Percentiles rank a stretch among this genome's conserved stretches.
Conservation (phyloP, 2,329 filamentous ascomycete species). For the Fusarium sp. region DNA sequence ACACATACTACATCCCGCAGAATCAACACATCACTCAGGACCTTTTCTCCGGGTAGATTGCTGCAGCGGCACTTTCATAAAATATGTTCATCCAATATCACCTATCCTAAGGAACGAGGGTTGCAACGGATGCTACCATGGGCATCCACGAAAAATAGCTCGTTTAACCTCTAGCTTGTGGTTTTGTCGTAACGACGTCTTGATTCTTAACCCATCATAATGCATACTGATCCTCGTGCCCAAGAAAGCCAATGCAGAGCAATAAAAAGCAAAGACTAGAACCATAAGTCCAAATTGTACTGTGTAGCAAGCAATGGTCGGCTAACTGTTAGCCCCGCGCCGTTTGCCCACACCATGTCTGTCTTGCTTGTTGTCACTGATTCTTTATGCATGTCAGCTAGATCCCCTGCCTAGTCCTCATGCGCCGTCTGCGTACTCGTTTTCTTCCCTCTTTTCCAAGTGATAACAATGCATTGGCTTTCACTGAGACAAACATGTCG, state of each 20-base stretch:
- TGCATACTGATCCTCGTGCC: conserved; percentile 14
- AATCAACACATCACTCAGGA: neutral
- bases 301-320: conserved; percentile 39
- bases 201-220: conserved; percentile 30
- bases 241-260: conserved; percentile 12
- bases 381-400: conserved; percentile 39
- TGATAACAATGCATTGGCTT: conserved; percentile 1
- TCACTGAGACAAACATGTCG: neutral
- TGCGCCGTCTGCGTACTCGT: neutral
- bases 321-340: conserved; percentile 40
- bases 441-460: conserved; percentile 16
- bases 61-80: conserved; percentile 1
- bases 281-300: conserved; percentile 23
- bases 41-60: neutral
- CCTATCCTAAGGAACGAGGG: neutral
- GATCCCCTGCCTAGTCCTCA: conserved; percentile 14
- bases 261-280: conserved; percentile 4
- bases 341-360: conserved; percentile 23
- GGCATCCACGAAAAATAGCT: neutral
- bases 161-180: conserved; percentile 3
- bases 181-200: conserved; percentile 22
- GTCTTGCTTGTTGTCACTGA: conserved; percentile 22
- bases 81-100: neutral
- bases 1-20: neutral
- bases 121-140: neutral